These are phyloP conservation scores for Stevia rebaudiana DNA, from an alignment of 140 eudicot genomes.

Conservation along the genomic window DNA sequence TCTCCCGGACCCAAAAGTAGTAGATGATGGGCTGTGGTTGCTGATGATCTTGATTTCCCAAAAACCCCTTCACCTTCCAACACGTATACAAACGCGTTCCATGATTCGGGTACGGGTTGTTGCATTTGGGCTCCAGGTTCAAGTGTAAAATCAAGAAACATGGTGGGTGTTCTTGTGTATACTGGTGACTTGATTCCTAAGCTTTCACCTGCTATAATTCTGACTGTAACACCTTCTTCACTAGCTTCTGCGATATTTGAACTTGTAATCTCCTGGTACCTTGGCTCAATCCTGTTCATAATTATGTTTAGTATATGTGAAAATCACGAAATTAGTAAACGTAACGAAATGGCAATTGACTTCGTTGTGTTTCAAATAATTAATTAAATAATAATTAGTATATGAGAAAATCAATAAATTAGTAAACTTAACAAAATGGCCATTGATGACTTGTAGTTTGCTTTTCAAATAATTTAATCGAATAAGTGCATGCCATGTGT, in stretches of 20 bases:
- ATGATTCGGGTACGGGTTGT: conserved; percentile 62
- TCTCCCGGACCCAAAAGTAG: conserved; percentile 63
- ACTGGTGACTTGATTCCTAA: conserved; percentile 56
- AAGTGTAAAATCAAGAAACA: conserved; percentile 72
- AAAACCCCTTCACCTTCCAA: conserved; percentile 80
- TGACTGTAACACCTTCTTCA: conserved; percentile 56
- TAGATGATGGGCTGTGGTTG: conserved; percentile 45
- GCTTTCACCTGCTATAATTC: conserved; percentile 78
- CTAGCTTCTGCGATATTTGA: conserved; percentile 45
- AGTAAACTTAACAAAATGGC: too few species aligned
- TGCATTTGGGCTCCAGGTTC: conserved; percentile 53
- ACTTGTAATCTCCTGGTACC: conserved; percentile 65
- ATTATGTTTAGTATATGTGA: neutral
- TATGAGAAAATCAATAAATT: too few species aligned
- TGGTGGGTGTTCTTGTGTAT: conserved; percentile 73
- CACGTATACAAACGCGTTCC: conserved; percentile 70
- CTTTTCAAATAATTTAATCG: neutral
- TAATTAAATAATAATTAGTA: too few species aligned
- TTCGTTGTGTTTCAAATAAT: too few species aligned
- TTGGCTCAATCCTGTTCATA: conserved; percentile 62
- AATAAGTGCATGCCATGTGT: neutral
- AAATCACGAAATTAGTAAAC: neutral
- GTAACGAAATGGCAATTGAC: too few species aligned
- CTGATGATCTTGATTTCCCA: conserved; percentile 46
- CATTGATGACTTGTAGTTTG: too few species aligned